Evolutionary conservation across 495 filamentous ascomycete species (phyloP).

Genomic region (Xylaria palmicola): DNA sequence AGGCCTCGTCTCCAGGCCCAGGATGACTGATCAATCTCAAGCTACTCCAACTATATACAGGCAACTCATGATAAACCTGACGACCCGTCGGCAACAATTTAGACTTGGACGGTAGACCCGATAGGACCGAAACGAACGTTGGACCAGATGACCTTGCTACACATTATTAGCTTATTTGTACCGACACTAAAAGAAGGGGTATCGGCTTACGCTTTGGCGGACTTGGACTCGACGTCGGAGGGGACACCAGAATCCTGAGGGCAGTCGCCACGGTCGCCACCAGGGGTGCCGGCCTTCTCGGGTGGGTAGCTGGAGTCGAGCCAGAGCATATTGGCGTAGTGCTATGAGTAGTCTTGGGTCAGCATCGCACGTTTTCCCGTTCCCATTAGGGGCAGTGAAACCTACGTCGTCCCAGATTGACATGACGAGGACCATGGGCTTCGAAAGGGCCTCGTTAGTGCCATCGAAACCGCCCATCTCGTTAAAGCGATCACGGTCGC

Average conservation of each 20-base stretch:
- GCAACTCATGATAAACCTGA: background rate
- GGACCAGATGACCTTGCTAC: conserved; percentile 51
- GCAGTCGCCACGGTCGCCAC: conserved; percentile 71
- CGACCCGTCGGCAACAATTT: conserved; percentile 8
- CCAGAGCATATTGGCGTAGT: conserved; percentile 79
- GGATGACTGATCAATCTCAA: background rate
- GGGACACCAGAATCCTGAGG: conserved; percentile 60
- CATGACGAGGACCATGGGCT: conserved; percentile 75
- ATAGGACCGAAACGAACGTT: conserved; percentile 74
- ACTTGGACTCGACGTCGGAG: conserved; percentile 54
- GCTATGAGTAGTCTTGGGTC: conserved; percentile 21
- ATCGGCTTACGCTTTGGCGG: conserved; percentile 53
- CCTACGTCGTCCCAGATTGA: conserved; percentile 71
- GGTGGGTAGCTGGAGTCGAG: conserved; percentile 75
- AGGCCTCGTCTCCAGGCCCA: background rate
- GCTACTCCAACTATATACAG: conserved; percentile 5
- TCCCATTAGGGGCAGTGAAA: background rate
- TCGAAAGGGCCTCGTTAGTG: conserved; percentile 56
- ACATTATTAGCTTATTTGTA: background rate
- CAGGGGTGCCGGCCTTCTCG: conserved; percentile 53
- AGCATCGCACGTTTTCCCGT: background rate
- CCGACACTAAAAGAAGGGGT: conserved; percentile 25
- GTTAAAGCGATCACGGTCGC: conserved; percentile 59
- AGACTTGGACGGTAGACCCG: conserved; percentile 56
- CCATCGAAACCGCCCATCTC: conserved; percentile 57